These are phyloP conservation scores for Dittrichia graveolens DNA, from an alignment of 129 eudicot species.

Conservation along the genomic window DNA sequence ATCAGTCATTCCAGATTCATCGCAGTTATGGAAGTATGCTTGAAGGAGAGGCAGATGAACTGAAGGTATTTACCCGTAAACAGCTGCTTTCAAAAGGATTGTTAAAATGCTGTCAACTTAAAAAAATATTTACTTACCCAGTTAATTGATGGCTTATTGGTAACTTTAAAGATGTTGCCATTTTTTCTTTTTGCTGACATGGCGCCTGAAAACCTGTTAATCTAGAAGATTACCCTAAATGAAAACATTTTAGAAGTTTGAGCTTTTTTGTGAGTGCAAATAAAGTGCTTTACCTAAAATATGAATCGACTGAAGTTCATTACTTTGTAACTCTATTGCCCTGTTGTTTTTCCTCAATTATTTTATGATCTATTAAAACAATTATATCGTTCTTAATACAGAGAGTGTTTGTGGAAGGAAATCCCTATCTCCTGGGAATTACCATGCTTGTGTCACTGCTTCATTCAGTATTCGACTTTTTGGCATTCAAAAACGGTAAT, in stretches of 20 bases:
- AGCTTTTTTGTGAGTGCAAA: not conserved
- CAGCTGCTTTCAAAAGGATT: not conserved
- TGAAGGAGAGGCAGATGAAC: constrained; percentile 98
- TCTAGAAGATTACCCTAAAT: not conserved
- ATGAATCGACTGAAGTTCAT: not conserved
- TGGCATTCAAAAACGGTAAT: constrained; percentile 96
- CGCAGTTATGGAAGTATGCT: constrained; percentile 97
- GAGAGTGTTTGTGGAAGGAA: constrained; percentile 98
- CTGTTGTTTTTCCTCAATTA: not conserved
- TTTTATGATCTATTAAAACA: not conserved
- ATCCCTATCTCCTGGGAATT: constrained; percentile 81
- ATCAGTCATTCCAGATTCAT: constrained; percentile 92
- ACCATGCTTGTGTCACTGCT: constrained; percentile 91
- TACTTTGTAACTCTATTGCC: not conserved
- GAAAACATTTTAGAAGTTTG: not conserved
- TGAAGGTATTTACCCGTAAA: constrained; percentile 59
- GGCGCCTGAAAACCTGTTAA: not conserved
- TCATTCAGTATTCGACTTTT: constrained; percentile 90
- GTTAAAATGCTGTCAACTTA: not conserved
- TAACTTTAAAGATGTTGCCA: not conserved
- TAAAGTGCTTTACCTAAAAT: not conserved
- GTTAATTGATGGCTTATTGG: not conserved
- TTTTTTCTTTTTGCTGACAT: not conserved
- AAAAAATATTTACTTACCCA: not conserved
- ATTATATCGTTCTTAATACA: constrained; percentile 37